Percentiles rank a stretch among this genome's conserved stretches.
Conservation (phyloP, 2,329 filamentous ascomycete species). For the Ophiosphaerella korrae region DNA sequence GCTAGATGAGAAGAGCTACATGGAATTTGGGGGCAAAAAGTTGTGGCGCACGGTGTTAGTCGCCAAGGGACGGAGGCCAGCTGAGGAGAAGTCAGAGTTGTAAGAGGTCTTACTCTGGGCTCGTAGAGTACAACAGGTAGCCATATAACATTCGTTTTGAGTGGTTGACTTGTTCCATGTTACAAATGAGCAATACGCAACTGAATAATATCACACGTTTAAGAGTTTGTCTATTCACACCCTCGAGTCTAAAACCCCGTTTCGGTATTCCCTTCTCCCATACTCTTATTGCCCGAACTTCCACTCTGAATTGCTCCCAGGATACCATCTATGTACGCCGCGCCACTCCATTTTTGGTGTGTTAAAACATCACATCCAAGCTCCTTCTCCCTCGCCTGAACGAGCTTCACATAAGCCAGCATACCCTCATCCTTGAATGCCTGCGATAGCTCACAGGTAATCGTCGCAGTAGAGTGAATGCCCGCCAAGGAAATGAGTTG, state of each 20-base stretch:
- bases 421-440: slow-evolving; percentile 91
- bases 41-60: slow-evolving; percentile 56
- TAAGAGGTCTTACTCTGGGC: not conserved
- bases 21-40: slow-evolving; percentile 47
- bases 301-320: slow-evolving; percentile 89
- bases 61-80: slow-evolving; percentile 56
- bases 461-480: slow-evolving; percentile 67
- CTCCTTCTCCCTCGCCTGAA: slow-evolving; percentile 90
- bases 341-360: slow-evolving; percentile 86
- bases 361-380: slow-evolving; percentile 89
- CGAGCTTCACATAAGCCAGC: slow-evolving; percentile 94
- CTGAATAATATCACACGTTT: not conserved
- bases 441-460: slow-evolving; percentile 75
- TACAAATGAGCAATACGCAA: too few species aligned
- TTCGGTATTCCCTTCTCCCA: slow-evolving; percentile 95
- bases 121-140: too few species aligned
- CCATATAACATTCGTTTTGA: too few species aligned
- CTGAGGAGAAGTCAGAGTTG: slow-evolving; percentile 32
- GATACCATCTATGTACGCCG: slow-evolving; percentile 83
- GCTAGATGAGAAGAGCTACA: slow-evolving; percentile 57
- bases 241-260: slow-evolving; percentile 35
- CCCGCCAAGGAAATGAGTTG: slow-evolving; percentile 69
- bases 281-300: slow-evolving; percentile 85
- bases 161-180: not conserved
- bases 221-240: not conserved